phyloP scores from a whole-genome alignment of 495 filamentous ascomycete genomes.

The Annulohypoxylon stygium region DNA sequence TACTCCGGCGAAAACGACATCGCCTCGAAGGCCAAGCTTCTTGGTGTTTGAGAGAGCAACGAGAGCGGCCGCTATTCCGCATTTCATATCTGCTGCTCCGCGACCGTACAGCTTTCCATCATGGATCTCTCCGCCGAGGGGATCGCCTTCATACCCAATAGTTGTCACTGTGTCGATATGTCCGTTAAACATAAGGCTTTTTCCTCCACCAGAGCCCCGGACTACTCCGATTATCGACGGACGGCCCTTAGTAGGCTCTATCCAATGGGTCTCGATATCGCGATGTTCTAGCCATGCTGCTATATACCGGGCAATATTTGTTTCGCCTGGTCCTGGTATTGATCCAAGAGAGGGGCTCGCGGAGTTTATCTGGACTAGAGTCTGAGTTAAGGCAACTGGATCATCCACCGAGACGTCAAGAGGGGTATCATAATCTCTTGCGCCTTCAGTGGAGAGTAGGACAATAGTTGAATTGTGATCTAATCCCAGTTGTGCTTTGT shows the following conservation, averaged over 20 bases:
- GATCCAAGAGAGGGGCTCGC: not conserved
- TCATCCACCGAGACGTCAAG: not conserved
- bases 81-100: conserved; percentile 13
- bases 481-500: not conserved
- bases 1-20: conserved; percentile 16
- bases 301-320: not conserved
- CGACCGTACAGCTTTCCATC: conserved; percentile 10
- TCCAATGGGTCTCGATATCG: conserved; percentile 11
- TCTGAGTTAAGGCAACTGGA: conserved; percentile 1
- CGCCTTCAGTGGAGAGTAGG: conserved; percentile 7
- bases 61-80: not conserved
- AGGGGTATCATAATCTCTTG: not conserved
- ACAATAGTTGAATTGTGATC: conserved; percentile 9
- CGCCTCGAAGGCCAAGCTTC: not conserved
- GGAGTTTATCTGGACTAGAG: conserved; percentile 1
- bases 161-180: conserved; percentile 11
- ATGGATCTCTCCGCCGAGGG: conserved; percentile 9
- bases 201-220: conserved; percentile 3
- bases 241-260: conserved; percentile 9
- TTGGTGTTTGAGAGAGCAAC: not conserved
- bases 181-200: conserved; percentile 4
- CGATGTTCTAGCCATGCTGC: conserved; percentile 13
- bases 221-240: conserved; percentile 12
- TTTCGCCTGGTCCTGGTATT: not conserved
- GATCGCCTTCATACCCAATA: conserved; percentile 1